Percentiles rank a stretch among this genome's conserved stretches.
Conservation (phyloP, 345 rosid species). For the Iberis pinnata region DNA sequence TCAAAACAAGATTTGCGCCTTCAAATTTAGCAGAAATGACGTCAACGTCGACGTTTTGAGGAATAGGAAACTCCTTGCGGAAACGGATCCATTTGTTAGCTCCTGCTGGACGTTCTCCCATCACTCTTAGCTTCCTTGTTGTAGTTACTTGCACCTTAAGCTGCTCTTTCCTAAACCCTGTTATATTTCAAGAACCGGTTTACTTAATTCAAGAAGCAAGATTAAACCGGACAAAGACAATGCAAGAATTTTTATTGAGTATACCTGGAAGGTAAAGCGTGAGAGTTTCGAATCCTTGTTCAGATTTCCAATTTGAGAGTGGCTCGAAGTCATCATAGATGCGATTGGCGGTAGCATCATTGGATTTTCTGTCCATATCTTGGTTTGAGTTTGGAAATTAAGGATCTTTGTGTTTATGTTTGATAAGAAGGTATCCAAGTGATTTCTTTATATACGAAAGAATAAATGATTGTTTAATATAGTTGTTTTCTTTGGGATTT, state of each 20-base stretch:
- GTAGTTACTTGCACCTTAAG: slow-evolving; percentile 38
- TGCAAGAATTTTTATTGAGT: not conserved
- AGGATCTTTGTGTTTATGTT: slow-evolving; percentile 10
- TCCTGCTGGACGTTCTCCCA: slow-evolving; percentile 31
- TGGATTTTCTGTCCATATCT: slow-evolving; percentile 25
- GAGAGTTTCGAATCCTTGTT: slow-evolving; percentile 28
- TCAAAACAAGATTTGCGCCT: slow-evolving; percentile 30
- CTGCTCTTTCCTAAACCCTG: slow-evolving; percentile 38
- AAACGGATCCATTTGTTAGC: slow-evolving; percentile 31
- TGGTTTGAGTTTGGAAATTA: slow-evolving; percentile 2
- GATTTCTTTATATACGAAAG: slow-evolving; percentile 17
- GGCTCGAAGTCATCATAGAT: slow-evolving; percentile 35
- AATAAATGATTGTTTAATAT: not conserved
- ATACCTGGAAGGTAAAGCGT: slow-evolving; percentile 33
- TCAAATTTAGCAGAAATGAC: slow-evolving; percentile 31
- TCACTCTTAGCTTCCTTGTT: slow-evolving; percentile 27
- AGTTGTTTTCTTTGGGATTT: slow-evolving; percentile 15
- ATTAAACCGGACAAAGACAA: not conserved
- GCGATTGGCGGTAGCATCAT: slow-evolving; percentile 14
- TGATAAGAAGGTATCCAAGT: slow-evolving; percentile 9
- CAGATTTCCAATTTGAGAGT: slow-evolving; percentile 26
- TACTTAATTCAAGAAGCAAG: not conserved
- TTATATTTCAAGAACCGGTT: slow-evolving; percentile 6
- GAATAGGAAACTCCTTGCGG: slow-evolving; percentile 30
- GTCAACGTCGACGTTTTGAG: slow-evolving; percentile 10